Evolutionary conservation across 257 asterid species (phyloP).

Genomic region (Osmanthus fragrans): DNA sequence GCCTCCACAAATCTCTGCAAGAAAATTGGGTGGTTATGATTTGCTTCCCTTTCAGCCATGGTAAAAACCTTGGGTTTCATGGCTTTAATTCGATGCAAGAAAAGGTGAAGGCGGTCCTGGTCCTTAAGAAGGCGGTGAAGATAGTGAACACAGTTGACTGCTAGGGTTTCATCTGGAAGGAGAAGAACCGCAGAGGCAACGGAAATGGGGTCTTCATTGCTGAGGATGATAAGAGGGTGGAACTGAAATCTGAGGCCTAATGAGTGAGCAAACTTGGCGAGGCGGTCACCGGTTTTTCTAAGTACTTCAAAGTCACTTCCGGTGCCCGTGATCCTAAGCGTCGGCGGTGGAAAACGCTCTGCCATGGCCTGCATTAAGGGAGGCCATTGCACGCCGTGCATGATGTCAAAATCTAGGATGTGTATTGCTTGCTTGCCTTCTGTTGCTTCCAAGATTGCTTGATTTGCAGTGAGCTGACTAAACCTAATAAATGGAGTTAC

Average conservation of each 20-base stretch:
- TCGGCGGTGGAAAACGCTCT: conserved; percentile 72
- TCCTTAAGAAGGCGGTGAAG: conserved; percentile 65
- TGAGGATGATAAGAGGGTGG: conserved; percentile 54
- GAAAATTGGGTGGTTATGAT: conserved; percentile 75
- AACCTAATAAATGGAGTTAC: conserved; percentile 83
- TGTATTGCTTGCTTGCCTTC: conserved; percentile 68
- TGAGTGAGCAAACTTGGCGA: conserved; percentile 78
- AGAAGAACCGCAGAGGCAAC: conserved; percentile 40
- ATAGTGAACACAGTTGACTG: conserved; percentile 78
- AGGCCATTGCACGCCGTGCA: conserved; percentile 99
- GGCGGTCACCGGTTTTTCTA: conserved; percentile 79
- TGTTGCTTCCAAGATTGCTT: conserved; percentile 80
- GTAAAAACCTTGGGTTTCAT: conserved; percentile 70
- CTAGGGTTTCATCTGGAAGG: conserved; percentile 75
- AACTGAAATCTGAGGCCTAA: conserved; percentile 80
- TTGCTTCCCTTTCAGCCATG: conserved; percentile 80
- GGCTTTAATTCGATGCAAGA: conserved; percentile 58
- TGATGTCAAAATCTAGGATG: conserved; percentile 87
- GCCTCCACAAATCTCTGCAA: conserved; percentile 81
- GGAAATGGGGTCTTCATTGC: conserved; percentile 44
- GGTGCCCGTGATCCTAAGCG: conserved; percentile 85
- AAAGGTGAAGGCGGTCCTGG: conserved; percentile 63
- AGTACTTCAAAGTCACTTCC: conserved; percentile 71
- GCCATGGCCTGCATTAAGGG: conserved; percentile 93
- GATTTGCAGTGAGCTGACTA: conserved; percentile 87